Conservation (phyloP, 2,329 filamentous ascomycete species). For the Shiraia sp. region DNA sequence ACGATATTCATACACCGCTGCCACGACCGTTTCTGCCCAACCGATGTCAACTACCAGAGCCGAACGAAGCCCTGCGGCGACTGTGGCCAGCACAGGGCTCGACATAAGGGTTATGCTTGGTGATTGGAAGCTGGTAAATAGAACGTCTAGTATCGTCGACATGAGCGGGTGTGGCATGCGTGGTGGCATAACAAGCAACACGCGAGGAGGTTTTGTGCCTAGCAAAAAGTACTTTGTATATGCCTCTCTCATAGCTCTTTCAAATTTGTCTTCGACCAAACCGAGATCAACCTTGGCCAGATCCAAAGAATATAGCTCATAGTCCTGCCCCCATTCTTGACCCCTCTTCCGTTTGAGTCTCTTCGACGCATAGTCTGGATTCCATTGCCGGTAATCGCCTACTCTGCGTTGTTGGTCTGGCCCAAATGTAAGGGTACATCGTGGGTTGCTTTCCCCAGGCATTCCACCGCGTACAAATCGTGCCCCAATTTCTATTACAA, state of each 20-base stretch:
- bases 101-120: constrained; percentile 82
- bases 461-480: constrained; percentile 82
- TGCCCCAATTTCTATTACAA: constrained; percentile 80
- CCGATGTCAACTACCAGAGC: constrained; percentile 87
- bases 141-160: constrained; percentile 71
- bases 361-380: constrained; percentile 55
- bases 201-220: constrained; percentile 74
- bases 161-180: constrained; percentile 77
- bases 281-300: constrained; percentile 73
- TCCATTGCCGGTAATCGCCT: constrained; percentile 80
- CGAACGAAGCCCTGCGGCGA: constrained; percentile 83
- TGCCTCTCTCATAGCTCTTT: constrained; percentile 77
- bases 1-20: constrained; percentile 86
- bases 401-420: constrained; percentile 76
- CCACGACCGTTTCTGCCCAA: constrained; percentile 87
- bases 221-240: constrained; percentile 75
- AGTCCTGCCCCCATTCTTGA: constrained; percentile 63
- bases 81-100: constrained; percentile 70
- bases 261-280: constrained; percentile 83
- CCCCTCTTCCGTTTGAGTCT: constrained; percentile 54
- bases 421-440: constrained; percentile 72
- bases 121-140: constrained; percentile 81
- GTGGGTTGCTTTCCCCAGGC: constrained; percentile 76
- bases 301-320: constrained; percentile 80
- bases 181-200: constrained; percentile 77